A percentile compares a stretch with the other conserved stretches of the same genome.
Conservation (phyloP, 495 filamentous ascomycete species). For the Peziza echinospora region DNA sequence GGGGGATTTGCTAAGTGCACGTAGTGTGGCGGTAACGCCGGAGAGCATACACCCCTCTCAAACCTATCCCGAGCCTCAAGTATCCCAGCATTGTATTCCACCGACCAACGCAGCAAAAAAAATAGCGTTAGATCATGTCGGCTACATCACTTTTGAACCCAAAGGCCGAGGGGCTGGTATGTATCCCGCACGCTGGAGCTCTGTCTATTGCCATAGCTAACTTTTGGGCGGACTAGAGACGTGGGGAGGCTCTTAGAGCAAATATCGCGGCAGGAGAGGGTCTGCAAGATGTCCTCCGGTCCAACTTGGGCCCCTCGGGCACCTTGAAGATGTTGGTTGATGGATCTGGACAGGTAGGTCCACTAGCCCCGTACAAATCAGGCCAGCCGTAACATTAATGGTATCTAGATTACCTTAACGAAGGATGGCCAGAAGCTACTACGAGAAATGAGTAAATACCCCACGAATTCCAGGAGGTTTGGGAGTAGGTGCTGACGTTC, state of each 20-base stretch:
- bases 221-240: constrained; percentile 41
- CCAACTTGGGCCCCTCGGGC: constrained; percentile 79
- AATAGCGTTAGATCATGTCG: constrained; percentile 34
- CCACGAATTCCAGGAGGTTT: neutral
- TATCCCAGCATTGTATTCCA: no score
- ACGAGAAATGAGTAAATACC: constrained; percentile 63
- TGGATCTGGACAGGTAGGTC: constrained; percentile 74
- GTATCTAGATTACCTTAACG: constrained; percentile 94
- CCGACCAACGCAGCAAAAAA: neutral
- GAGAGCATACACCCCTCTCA: neutral
- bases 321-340: constrained; percentile 99
- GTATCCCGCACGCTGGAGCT: no score
- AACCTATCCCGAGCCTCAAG: no score
- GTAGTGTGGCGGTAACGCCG: neutral
- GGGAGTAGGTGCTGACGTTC: constrained; percentile 21
- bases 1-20: no score
- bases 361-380: constrained; percentile 6
- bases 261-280: constrained; percentile 95
- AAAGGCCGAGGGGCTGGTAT: constrained; percentile 87
- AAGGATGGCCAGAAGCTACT: constrained; percentile 95
- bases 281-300: constrained; percentile 86
- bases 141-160: constrained; percentile 94
- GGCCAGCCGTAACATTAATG: constrained; percentile 6
- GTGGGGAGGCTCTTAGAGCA: constrained; percentile 84
- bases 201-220: no score